Conservation (phyloP, 208 protist genomes). For the Naegleria gruberi region DNA sequence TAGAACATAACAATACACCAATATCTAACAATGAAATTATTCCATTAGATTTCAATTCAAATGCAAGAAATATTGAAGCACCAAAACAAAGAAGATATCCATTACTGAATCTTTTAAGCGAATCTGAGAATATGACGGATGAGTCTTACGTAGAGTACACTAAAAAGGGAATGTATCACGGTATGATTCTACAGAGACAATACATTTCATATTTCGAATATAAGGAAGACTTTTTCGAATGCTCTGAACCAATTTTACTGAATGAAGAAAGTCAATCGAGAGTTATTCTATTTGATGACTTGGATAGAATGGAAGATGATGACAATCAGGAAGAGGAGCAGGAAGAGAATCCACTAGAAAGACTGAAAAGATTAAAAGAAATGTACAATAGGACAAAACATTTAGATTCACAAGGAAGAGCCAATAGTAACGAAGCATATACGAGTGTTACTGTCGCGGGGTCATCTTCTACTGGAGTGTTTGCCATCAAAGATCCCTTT, state of each 20-base stretch:
- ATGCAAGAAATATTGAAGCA: background rate
- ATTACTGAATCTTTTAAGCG: background rate
- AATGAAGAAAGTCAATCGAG: background rate
- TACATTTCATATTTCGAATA: background rate
- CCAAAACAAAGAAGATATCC: background rate
- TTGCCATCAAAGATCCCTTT: background rate
- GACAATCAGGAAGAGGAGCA: background rate
- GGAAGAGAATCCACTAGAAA: background rate
- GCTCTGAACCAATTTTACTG: too few relatives aligned
- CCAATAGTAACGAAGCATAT: background rate
- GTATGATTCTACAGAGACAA: background rate
- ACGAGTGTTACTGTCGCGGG: background rate
- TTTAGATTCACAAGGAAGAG: background rate
- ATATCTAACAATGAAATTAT: too few relatives aligned
- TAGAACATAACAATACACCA: background rate
- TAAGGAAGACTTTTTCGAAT: background rate
- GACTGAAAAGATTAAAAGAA: background rate
- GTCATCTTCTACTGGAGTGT: background rate
- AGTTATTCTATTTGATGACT: background rate
- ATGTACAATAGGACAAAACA: background rate
- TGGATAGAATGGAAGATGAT: background rate
- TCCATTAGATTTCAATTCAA: background rate
- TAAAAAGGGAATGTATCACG: background rate
- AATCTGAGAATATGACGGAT: background rate
- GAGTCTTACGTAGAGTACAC: background rate